Percentiles rank a stretch among this genome's conserved stretches.
Evolutionary conservation across 768 basidiomycete genomes (phyloP).

Genomic region (Hebeloma cylindrosporum): DNA sequence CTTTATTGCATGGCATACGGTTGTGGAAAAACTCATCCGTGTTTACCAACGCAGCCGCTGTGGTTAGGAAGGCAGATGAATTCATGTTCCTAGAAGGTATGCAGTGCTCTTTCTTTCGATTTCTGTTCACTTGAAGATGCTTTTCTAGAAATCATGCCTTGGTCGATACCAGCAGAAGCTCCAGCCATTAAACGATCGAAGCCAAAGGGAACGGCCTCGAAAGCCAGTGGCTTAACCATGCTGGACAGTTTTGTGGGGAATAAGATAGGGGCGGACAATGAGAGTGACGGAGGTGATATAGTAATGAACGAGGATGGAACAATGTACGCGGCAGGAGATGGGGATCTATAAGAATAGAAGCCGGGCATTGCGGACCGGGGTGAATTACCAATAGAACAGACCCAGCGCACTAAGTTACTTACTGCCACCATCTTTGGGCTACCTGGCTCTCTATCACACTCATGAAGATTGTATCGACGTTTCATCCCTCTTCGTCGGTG

Average conservation of each 20-base stretch:
- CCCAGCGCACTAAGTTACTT: no score
- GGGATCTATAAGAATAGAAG: constrained; percentile 20
- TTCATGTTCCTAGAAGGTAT: constrained; percentile 78
- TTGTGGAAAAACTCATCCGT: neutral
- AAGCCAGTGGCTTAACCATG: constrained; percentile 35
- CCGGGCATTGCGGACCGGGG: constrained; percentile 5
- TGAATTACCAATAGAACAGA: no score
- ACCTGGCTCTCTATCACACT: constrained; percentile 2
- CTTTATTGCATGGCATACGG: constrained; percentile 10
- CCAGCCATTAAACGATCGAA: constrained; percentile 42
- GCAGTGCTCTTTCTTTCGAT: constrained; percentile 2
- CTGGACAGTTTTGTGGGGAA: constrained; percentile 51
- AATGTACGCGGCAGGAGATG: constrained; percentile 42
- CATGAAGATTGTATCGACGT: constrained; percentile 70
- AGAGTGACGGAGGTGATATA: constrained; percentile 33
- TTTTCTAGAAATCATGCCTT: constrained; percentile 56
- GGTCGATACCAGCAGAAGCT: constrained; percentile 44
- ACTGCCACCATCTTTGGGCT: constrained; percentile 1
- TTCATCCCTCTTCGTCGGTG: constrained; percentile 75
- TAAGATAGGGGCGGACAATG: constrained; percentile 18
- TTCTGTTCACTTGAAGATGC: neutral
- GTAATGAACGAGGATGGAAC: constrained; percentile 62
- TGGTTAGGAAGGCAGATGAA: constrained; percentile 68
- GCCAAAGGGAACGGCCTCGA: constrained; percentile 22
- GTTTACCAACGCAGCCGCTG: constrained; percentile 42